phyloP scores from a whole-genome alignment of 176 grass and related monocot species.

The Bonia amplexicaulis region DNA sequence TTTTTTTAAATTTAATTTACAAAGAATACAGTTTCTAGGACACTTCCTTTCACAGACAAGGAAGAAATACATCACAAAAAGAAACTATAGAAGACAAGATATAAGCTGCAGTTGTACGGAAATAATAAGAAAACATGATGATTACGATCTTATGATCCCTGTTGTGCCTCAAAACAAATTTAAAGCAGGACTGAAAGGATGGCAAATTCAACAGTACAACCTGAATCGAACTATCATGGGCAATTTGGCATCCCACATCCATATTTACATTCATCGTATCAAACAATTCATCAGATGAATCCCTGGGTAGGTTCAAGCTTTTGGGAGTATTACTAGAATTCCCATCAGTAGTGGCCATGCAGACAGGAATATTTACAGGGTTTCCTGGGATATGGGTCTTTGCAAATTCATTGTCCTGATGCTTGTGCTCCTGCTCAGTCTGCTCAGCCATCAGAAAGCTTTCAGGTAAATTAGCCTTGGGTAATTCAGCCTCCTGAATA shows the following conservation, averaged over 20 bases:
- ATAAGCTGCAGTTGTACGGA: not conserved
- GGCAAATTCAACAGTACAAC: not conserved
- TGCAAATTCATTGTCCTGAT: conserved; percentile 7
- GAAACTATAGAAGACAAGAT: not conserved
- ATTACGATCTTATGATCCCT: not conserved
- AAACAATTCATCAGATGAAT: conserved; percentile 39
- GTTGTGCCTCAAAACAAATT: not conserved
- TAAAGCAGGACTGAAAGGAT: not conserved
- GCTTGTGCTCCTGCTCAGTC: conserved; percentile 24
- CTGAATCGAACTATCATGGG: not conserved
- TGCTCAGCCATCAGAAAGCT: conserved; percentile 15
- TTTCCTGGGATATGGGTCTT: conserved; percentile 34
- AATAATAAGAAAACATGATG: not conserved
- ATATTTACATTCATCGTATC: conserved; percentile 21
- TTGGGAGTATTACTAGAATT: conserved; percentile 24
- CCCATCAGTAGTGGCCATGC: conserved; percentile 4
- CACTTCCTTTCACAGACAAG: not conserved
- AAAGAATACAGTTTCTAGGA: not conserved
- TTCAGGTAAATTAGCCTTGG: not conserved
- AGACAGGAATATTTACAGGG: conserved; percentile 36
- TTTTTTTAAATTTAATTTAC: too few species aligned
- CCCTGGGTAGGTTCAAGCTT: too few species aligned
- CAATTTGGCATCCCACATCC: not conserved
- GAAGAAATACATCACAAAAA: not conserved
- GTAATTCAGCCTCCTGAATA: not conserved